Evolutionary conservation across 495 filamentous ascomycete genomes (phyloP).

Genomic region (Aspergillus sclerotiicarbonarius): DNA sequence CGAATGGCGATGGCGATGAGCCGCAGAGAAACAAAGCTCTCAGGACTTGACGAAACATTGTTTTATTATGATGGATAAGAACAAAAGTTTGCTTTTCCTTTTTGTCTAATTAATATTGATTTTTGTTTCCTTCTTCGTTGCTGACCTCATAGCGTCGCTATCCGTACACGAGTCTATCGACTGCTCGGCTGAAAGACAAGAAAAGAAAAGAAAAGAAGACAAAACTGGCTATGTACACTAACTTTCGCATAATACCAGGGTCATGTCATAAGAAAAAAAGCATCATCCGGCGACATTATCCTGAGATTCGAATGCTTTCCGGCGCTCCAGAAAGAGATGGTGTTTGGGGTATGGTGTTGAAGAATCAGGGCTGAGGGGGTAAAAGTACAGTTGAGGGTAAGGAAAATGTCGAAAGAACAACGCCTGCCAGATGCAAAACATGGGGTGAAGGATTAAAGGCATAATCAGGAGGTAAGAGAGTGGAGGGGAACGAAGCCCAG

Average conservation of each 20-base stretch:
- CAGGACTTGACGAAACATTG: constrained; percentile 26
- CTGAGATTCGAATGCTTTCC: constrained; percentile 20
- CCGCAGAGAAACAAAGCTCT: constrained; percentile 40
- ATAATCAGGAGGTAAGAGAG: constrained; percentile 15
- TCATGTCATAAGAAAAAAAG: constrained; percentile 22
- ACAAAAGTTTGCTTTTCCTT: constrained; percentile 28
- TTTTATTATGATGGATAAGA: constrained; percentile 2
- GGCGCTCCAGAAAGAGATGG: constrained; percentile 15
- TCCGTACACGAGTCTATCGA: constrained; percentile 36
- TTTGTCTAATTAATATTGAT: constrained; percentile 26
- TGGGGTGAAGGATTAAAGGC: constrained; percentile 12
- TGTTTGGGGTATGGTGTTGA: constrained; percentile 15
- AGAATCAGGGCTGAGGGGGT: constrained; percentile 29
- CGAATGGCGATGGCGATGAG: constrained; percentile 26
- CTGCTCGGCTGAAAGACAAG: constrained; percentile 14
- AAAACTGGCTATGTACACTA: constrained; percentile 45
- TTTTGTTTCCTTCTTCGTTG: constrained; percentile 31
- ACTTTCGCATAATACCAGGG: constrained; percentile 30
- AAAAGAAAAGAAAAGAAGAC: constrained; percentile 11
- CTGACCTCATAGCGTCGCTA: constrained; percentile 45
- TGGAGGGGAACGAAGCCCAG: constrained; percentile 24
- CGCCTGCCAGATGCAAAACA: constrained; percentile 43
- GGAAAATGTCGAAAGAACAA: constrained; percentile 27
- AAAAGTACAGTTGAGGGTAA: constrained; percentile 39
- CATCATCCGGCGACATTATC: constrained; percentile 29